Percentiles rank a stretch among this genome's conserved stretches.
Conservation (phyloP, 768 basidiomycete species). For the Lyophyllum decastes region DNA sequence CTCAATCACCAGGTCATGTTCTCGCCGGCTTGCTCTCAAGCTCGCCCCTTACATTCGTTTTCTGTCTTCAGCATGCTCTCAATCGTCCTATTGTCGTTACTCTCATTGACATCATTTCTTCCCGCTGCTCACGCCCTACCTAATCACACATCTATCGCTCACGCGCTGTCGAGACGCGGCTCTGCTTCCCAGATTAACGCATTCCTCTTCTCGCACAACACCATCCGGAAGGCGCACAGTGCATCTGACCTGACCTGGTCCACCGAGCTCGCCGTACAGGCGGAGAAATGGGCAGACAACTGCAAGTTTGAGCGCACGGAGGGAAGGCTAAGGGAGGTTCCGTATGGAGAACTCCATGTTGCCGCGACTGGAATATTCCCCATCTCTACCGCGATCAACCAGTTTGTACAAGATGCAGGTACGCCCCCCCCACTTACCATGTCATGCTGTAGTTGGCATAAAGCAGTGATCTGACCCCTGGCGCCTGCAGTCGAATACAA, state of each 20-base stretch:
- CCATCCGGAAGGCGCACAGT: conserved; percentile 40
- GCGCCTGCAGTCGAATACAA: conserved; percentile 38
- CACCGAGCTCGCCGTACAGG: conserved; percentile 41
- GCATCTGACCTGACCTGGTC: conserved; percentile 53
- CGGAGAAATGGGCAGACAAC: conserved; percentile 49
- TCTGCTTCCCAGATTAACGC: conserved; percentile 25
- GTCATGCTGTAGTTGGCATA: background rate
- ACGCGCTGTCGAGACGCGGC: conserved; percentile 19
- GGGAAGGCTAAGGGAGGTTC: conserved; percentile 39
- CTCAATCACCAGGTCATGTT: conserved; percentile 10
- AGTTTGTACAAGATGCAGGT: conserved; percentile 55
- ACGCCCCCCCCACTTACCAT: conserved; percentile 17
- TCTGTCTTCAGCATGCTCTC: conserved; percentile 11
- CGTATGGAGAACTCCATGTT: conserved; percentile 58
- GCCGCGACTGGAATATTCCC: conserved; percentile 52
- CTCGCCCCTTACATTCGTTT: conserved; percentile 40
- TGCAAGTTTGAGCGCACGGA: conserved; percentile 52
- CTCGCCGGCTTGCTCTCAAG: conserved; percentile 22
- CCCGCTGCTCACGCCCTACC: conserved; percentile 2
- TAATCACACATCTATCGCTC: conserved; percentile 1
- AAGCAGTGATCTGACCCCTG: background rate
- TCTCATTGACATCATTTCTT: background rate
- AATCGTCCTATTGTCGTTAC: conserved; percentile 1
- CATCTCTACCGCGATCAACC: conserved; percentile 39
- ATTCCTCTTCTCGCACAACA: conserved; percentile 52